Conservation (phyloP, 495 filamentous ascomycete genomes). For the Margaritispora aquatica region DNA sequence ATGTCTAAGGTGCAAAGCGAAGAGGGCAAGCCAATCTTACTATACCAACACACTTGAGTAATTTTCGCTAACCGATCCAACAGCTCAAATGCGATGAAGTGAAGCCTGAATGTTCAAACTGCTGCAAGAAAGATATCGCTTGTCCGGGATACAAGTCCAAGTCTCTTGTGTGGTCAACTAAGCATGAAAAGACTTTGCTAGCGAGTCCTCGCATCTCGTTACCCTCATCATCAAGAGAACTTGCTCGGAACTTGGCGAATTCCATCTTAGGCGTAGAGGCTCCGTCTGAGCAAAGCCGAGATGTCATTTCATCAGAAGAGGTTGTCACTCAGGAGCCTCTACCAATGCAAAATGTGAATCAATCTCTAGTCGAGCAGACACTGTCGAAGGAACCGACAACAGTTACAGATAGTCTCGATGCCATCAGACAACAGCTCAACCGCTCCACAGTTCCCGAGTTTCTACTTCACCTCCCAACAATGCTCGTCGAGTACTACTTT, state of each 20-base stretch:
- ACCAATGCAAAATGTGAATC: not conserved
- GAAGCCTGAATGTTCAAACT: slow-evolving; percentile 45
- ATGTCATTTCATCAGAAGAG: not conserved
- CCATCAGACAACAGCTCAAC: slow-evolving; percentile 22
- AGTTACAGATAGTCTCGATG: slow-evolving; percentile 26
- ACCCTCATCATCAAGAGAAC: slow-evolving; percentile 1
- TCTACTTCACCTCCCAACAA: slow-evolving; percentile 43
- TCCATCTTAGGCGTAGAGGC: not conserved
- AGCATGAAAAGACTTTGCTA: slow-evolving; percentile 32
- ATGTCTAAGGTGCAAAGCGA: slow-evolving; percentile 40
- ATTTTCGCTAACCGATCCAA: slow-evolving; percentile 3
- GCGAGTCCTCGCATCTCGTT: slow-evolving; percentile 5
- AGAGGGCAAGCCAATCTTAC: slow-evolving; percentile 40
- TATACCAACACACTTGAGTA: not conserved
- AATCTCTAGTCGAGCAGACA: not conserved
- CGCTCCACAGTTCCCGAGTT: slow-evolving; percentile 28
- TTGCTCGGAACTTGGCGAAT: slow-evolving; percentile 1
- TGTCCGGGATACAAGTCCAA: slow-evolving; percentile 48
- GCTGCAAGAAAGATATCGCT: slow-evolving; percentile 38
- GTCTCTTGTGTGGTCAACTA: slow-evolving; percentile 48
- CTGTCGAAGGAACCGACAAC: not conserved
- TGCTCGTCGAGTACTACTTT: slow-evolving; percentile 55
- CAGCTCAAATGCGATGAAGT: slow-evolving; percentile 54
- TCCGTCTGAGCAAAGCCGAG: slow-evolving; percentile 24
- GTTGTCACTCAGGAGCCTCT: not conserved